Evolutionary conservation across 129 eudicot species (phyloP), one percentile per base, ranked within the genome.

Genomic region (Dittrichia graveolens): DNA sequence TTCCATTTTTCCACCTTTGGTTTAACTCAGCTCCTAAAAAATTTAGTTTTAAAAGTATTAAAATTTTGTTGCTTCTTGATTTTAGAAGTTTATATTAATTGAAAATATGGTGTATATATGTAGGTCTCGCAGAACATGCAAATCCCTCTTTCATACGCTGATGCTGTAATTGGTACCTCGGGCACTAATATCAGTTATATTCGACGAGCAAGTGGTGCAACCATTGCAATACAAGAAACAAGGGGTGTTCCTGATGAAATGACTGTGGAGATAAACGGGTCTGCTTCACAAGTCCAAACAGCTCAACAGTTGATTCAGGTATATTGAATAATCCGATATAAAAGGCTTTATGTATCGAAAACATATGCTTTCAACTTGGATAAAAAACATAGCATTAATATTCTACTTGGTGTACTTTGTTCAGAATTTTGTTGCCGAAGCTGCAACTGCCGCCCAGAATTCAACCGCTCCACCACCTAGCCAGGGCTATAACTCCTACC

Each of bases 301-400:
- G 97, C 97, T 80, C 97, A 91, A 81, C 97, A 91, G 71, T 74
- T 88, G 66, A 88, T 91, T 61, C 97, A 91, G 92, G 96, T 76
- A 79, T 37, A 13, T 12, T 55, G 12, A 19, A 19, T 55, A 16
- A 19, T 15, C 7, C 5, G 1, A 16, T 18, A 5, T 19, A 16
- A 6, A 15, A 8, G 6, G 38, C 10, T 55, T 55, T 4, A 55
- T 56, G 62, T n/a, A 56, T 55, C 18, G 31, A 55, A 19, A 55
- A 55, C 61, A 55, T n/a, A n/a, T 7, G 3, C 0, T 18, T 18
- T 24, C 31, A 24, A 24, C 31, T 24, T 24, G 31, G 31, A 24
- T 24, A 24, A 2, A 24, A 24, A 24, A 24, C 31, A 24, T 24
- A 24, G 31, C 31, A 31, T 14, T n/a, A 5, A 12, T 15, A 24